Evolutionary conservation across 345 rosid species (phyloP), one percentile per base, ranked within the genome.

Genomic region (Populus deltoides): DNA sequence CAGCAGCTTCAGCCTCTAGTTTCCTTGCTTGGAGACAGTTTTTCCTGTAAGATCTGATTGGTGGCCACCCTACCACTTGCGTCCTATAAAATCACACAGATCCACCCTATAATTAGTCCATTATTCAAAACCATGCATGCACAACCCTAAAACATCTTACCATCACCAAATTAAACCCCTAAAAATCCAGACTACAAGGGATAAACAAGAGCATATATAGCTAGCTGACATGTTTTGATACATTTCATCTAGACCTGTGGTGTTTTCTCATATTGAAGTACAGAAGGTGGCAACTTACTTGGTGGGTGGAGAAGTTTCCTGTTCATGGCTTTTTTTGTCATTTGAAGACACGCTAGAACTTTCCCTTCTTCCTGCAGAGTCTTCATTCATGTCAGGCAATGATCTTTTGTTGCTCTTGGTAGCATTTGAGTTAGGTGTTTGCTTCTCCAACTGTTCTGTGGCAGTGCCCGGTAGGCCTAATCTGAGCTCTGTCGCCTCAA

Each of bases 1-100:
- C 88, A 33, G 74, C 35, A 8, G 70, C 68, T 59, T 82, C 84
- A 10, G n/a, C 75, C 70, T 80, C 87, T 1, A 13, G 29, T 81
- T 84, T 86, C 84, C 76, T 85, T 5, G 77, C 36, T 68, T 86
- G 84, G 2, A 88, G 75, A 74, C 81, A 67, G 75, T 88, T 92
- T 82, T 88, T 92, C 76, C 91, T 70, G 90, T 88, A 81, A 41
- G 91, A 89, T 87, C 90, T 82, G 39, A 92, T 79, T 4, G 93
- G 97, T 13, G 97, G 97, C 97, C 97, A 92, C 36, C 93, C 97
- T 68, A 89, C 92, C 71, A 89, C 90, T 81, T 89, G 96, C 69
- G 86, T 75, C 86, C 96, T 92, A 80, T 27, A 81, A 82, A 33
- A 62, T 55, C 29, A 39, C 45, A 78, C 24, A 7, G 25, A 33